Evolutionary conservation across 176 grass and related monocot genomes (phyloP).

Genomic region (Sorghum bicolor): DNA sequence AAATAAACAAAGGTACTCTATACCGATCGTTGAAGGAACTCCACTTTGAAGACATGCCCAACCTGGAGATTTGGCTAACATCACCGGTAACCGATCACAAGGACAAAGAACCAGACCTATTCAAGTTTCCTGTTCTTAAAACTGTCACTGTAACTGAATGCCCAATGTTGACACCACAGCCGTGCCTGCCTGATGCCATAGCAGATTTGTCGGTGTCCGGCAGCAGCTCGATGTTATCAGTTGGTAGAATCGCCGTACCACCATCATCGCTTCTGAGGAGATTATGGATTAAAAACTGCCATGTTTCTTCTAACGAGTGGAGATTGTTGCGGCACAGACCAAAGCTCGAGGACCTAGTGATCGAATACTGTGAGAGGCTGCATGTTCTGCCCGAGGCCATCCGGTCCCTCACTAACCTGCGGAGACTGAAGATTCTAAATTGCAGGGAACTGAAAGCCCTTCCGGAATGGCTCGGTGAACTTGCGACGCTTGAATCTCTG

Average conservation of each 20-base stretch:
- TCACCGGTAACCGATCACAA: neutral
- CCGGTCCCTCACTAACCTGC: constrained; percentile 18
- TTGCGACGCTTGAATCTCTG: constrained; percentile 26
- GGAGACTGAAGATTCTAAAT: constrained; percentile 36
- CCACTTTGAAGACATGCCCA: constrained; percentile 48
- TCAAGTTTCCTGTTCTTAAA: constrained; percentile 49
- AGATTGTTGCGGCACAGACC: constrained; percentile 20
- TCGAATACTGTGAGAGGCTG: constrained; percentile 38
- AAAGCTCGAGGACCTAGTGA: constrained; percentile 45
- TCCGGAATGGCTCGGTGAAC: constrained; percentile 50
- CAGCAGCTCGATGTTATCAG: constrained; percentile 36
- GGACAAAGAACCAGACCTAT: neutral
- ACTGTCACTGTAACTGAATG: constrained; percentile 32
- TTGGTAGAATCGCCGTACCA: neutral
- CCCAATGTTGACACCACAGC: constrained; percentile 39
- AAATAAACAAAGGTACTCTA: constrained; percentile 14
- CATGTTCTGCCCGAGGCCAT: constrained; percentile 38
- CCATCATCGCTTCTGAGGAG: constrained; percentile 41
- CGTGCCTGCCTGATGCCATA: constrained; percentile 35
- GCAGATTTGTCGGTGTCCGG: constrained; percentile 37
- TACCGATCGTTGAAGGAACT: constrained; percentile 51
- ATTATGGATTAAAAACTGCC: constrained; percentile 44
- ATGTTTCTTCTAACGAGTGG: constrained; percentile 27
- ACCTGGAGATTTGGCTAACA: constrained; percentile 49
- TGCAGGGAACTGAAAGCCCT: constrained; percentile 43